These are phyloP conservation scores for Venturia asperata DNA, from an alignment of 2,329 filamentous ascomycete genomes.

Conservation along the genomic window DNA sequence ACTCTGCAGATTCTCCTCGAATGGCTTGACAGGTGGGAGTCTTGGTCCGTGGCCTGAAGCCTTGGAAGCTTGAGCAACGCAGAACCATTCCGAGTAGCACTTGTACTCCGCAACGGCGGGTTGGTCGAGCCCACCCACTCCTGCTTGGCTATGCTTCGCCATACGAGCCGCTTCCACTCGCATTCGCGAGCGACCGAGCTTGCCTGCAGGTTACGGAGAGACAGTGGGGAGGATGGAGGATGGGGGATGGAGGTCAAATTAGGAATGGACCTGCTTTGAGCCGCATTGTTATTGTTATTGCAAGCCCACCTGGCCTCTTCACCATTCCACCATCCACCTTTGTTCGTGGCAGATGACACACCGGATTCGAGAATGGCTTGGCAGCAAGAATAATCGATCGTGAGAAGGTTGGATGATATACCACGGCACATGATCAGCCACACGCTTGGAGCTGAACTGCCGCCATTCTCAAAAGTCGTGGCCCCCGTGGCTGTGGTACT, in stretches of 20 bases:
- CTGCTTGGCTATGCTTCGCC: neutral
- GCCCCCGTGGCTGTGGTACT: no score
- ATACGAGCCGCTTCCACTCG: neutral
- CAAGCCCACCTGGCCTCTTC: neutral
- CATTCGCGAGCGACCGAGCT: constrained; percentile 1
- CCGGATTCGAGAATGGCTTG: neutral
- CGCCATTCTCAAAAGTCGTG: neutral
- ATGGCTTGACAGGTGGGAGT: neutral
- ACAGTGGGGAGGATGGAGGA: neutral
- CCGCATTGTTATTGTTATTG: no score
- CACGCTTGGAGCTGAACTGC: no score
- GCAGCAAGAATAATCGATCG: neutral
- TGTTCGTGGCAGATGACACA: no score
- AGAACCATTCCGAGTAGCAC: neutral
- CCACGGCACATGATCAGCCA: no score
- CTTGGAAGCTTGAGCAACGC: neutral
- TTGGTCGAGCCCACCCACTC: neutral
- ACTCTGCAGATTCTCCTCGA: neutral
- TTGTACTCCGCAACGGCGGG: neutral
- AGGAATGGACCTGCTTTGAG: neutral
- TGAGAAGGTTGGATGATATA: no score
- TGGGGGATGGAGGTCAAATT: neutral
- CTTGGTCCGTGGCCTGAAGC: neutral
- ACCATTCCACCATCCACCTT: neutral
- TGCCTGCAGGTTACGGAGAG: constrained; percentile 1